Conservation (phyloP, 148 eudicot species). For the Vaccinium corymbosum region DNA sequence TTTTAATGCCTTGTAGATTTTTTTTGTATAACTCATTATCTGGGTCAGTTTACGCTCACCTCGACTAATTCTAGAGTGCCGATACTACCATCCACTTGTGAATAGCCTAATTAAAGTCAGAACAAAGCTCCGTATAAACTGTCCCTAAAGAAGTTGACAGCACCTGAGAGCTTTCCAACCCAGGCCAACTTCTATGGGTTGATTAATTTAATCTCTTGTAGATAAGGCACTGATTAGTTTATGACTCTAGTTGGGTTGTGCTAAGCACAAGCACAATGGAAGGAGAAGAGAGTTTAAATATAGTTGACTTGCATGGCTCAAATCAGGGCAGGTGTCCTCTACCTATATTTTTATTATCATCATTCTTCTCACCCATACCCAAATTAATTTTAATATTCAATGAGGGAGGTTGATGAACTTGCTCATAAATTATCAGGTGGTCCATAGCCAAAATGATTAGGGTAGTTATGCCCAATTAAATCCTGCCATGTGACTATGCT, state of each 20-base stretch:
- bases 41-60: too few species aligned
- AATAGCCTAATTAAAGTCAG: too few species aligned
- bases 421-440: conserved; percentile 12
- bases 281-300: background rate
- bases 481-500: background rate
- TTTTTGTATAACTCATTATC: background rate
- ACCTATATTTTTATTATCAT: background rate
- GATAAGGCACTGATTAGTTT: conserved; percentile 1
- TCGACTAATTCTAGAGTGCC: too few species aligned
- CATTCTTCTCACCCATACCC: conserved; percentile 13
- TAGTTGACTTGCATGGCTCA: conserved; percentile 9
- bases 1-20: background rate
- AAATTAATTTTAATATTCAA: background rate
- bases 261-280: conserved; percentile 6
- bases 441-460: background rate
- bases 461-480: conserved; percentile 15
- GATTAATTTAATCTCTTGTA: background rate
- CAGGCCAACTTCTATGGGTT: too few species aligned
- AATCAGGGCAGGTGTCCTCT: conserved; percentile 16
- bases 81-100: too few species aligned
- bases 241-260: conserved; percentile 11
- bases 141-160: too few species aligned
- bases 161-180: too few species aligned
- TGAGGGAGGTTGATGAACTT: conserved; percentile 7
- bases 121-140: too few species aligned